Base-by-base conservation (phyloP, 257 asterid genomes). In the Schizonepeta tenuifolia region DNA sequence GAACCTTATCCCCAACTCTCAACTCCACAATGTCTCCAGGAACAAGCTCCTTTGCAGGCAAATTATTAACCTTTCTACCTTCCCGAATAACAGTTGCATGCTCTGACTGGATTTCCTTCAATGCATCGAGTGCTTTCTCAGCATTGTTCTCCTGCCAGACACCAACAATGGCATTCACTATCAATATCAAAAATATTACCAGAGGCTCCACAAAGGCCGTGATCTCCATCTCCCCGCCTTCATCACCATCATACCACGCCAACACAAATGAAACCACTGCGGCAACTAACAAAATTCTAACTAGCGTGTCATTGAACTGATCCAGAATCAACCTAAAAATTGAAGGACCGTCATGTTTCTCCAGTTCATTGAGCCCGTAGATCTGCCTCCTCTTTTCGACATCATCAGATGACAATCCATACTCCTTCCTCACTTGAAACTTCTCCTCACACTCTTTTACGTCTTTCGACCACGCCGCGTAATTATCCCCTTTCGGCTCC, bases 81-180 rank as follows among this genome's bases (percentile, higher is more conserved):
- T 87, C 97, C 2, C 99, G 89, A 63, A 86, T 76, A 71, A 95
- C 99, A 50, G 82, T 54, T 0, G 99, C 99, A 65, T 88, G 93
- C 78, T 92, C 99, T 0, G 99, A 95, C 75, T 95, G 99, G 69
- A 95, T 92, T 84, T 95, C 99, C 88, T 95, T 92, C 84, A 95
- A 79, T 1, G 98, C 99, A 70, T 95, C 99, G 74, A 95, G 73
- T 5, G 99, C 99, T 80, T 95, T 92, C 86, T 95, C 99, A 0
- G 99, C 99, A 82, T 95, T 95, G 83, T 87, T 95, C 85, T 95
- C 99, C 83, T 95, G 99, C 99, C 99, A 95, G 31, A 95, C 99
- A 65, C 98, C 99, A 26, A 95, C 99, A 57, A 83, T 79, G 0
- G 99, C 99, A 77, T 95, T 95, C 83, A 95, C 96, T 60, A 95